A percentile compares a stretch with the other conserved stretches of the same genome.
Evolutionary conservation across 2,329 filamentous ascomycete species (phyloP).

Genomic region (Colletotrichum cuscutae): DNA sequence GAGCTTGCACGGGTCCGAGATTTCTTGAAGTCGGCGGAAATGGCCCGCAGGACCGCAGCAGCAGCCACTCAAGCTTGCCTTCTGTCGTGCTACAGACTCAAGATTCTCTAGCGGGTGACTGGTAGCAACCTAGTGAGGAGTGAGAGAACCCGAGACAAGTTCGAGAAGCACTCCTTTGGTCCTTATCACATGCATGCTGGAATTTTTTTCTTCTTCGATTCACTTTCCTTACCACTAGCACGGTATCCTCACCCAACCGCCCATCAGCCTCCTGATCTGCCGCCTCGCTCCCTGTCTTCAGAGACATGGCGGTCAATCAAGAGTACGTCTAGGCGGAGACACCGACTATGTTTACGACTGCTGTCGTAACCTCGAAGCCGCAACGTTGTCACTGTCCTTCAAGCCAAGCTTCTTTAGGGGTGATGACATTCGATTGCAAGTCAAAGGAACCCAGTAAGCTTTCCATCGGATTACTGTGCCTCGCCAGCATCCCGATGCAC

Average conservation of each 20-base stretch:
- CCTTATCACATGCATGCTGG: conserved; percentile 23
- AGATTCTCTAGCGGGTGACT: neutral
- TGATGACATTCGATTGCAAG: neutral
- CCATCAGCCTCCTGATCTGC: conserved; percentile 9
- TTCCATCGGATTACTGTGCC: conserved; percentile 4
- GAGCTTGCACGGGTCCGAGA: neutral
- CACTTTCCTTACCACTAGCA: neutral
- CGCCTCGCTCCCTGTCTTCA: conserved; percentile 16
- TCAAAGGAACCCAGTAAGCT: neutral
- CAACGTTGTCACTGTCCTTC: neutral
- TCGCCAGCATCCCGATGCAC: neutral
- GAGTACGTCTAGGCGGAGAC: conserved; percentile 12
- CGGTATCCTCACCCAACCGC: neutral
- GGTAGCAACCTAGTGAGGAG: neutral
- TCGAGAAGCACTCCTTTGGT: neutral
- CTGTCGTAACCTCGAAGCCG: neutral
- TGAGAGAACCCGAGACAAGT: neutral
- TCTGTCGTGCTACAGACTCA: neutral
- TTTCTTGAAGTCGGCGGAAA: conserved; percentile 7
- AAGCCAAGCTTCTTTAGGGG: conserved; percentile 11
- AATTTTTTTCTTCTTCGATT: neutral
- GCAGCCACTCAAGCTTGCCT: neutral
- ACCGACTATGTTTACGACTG: conserved; percentile 18
- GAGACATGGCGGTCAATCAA: conserved; percentile 32
- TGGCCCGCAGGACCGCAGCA: neutral